Evolutionary conservation across 805 yeast genomes (phyloP), one percentile per base, ranked within the genome.

Genomic region (Candida succiphila): DNA sequence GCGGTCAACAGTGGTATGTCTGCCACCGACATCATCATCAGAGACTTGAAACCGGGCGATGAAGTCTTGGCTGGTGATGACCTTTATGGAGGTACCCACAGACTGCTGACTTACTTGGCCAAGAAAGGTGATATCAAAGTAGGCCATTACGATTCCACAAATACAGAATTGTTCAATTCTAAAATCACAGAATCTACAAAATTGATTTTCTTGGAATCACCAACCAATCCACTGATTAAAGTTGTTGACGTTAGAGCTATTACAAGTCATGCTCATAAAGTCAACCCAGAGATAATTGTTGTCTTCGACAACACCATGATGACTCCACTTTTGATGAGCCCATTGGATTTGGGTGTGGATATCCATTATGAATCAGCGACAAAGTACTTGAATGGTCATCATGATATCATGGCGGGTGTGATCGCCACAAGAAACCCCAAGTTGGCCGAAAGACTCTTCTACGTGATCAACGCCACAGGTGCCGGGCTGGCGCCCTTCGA

Each of bases 291-390:
- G 25, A 67, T 81, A 34, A 53, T 79, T 32, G 77, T 85, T 27
- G 94, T 85, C 12, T 88, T 88, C 40, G 96, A 88, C 60, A 88
- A 89, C 65, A 89, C 96, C 38, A 88, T 88, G 97, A 81, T 88
- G 94, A 78, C 95, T 20, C 96, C 96, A 10, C 58, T 88, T 40
- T 67, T 79, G 48, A 77, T 84, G 77, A 69, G 79, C 17, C 96
- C 97, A 4, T 65, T 88, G 43, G 85, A 83, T 45, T 70, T 82
- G 44, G 94, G 92, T 7, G 89, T 78, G 25, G 96, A 88, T 52
- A 83, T 88, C 37, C 95, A 84, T 37, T 89, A 88, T 55, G 97
- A 88, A 54, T 78, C 89, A 10, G 96, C 94, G 13, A 88, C 97
- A 28, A 88, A 88, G 58, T 88, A 84, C 52, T 65, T 88, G 45